Evolutionary conservation across 148 eudicot genomes (phyloP).

Genomic region (Talinum fruticosum): DNA sequence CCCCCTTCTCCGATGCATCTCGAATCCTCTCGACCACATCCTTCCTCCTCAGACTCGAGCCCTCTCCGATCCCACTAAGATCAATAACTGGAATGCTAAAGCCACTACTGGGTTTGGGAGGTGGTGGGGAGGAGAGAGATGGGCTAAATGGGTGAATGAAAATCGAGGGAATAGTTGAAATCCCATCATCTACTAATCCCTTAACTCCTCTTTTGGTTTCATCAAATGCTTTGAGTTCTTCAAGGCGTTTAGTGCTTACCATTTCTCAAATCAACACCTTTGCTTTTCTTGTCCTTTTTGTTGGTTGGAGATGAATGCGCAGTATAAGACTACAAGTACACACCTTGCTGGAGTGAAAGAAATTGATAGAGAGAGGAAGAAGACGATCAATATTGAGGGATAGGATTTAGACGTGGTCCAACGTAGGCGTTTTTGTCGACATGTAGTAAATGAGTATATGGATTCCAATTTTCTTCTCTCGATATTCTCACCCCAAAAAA

Average conservation of each 20-base stretch:
- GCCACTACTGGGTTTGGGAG: neutral
- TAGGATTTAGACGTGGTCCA: too few species aligned
- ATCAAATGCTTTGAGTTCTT: neutral
- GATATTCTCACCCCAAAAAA: too few species aligned
- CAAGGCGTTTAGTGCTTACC: neutral
- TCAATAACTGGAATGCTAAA: constrained; percentile 17
- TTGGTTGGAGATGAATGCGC: too few species aligned
- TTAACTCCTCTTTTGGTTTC: neutral
- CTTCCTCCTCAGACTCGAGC: neutral
- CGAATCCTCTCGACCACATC: constrained; percentile 10
- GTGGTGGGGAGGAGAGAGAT: neutral
- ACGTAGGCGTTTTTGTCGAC: too few species aligned
- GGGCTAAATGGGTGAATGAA: neutral
- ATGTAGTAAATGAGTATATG: too few species aligned
- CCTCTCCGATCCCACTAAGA: constrained; percentile 10
- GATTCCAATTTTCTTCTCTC: too few species aligned
- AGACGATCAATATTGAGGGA: too few species aligned
- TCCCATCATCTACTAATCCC: neutral
- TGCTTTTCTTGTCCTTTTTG: too few species aligned
- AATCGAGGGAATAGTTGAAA: neutral
- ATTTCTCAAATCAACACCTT: neutral
- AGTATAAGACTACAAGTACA: too few species aligned
- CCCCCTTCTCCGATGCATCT: constrained; percentile 38
- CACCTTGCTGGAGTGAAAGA: too few species aligned
- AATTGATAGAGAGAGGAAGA: too few species aligned